A percentile compares a stretch with the other conserved stretches of the same genome.
Evolutionary conservation across 768 basidiomycete species (phyloP).

Genomic region (Termitomyces sp.): DNA sequence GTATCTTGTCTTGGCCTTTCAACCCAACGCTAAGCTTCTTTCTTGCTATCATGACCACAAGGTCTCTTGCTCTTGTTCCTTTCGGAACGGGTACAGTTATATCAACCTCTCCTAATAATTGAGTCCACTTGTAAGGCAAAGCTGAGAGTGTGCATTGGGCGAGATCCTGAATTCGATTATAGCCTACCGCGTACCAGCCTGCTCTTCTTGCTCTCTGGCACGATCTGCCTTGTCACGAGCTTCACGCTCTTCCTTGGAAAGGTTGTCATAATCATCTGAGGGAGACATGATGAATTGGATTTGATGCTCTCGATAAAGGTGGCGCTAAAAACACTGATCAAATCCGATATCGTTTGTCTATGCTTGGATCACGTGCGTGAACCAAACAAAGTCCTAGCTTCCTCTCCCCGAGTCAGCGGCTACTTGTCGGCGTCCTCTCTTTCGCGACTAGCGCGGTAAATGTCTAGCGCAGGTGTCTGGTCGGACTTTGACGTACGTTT

Average conservation of each 20-base stretch:
- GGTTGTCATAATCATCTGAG: constrained; percentile 66
- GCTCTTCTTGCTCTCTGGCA: constrained; percentile 72
- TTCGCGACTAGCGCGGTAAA: constrained; percentile 25
- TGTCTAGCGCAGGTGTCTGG: constrained; percentile 66
- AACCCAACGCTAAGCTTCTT: constrained; percentile 79
- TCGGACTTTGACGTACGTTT: constrained; percentile 67
- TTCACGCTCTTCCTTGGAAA: constrained; percentile 75
- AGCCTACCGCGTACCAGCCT: constrained; percentile 62
- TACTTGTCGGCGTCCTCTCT: not conserved
- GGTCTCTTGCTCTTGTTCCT: constrained; percentile 79
- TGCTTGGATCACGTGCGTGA: constrained; percentile 2
- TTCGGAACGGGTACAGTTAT: constrained; percentile 80
- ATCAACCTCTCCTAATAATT: constrained; percentile 86
- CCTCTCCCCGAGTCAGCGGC: not conserved
- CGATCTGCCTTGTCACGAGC: constrained; percentile 64
- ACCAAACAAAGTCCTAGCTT: constrained; percentile 9
- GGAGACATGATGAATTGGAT: constrained; percentile 21
- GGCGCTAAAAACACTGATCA: constrained; percentile 4
- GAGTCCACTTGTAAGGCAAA: constrained; percentile 89
- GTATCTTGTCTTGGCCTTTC: constrained; percentile 81
- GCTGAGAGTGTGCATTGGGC: constrained; percentile 40
- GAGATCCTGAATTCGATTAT: constrained; percentile 10
- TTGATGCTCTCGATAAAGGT: not conserved
- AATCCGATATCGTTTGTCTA: constrained; percentile 5
- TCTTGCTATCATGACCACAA: constrained; percentile 73